These are phyloP conservation scores for Fusarium circinatum DNA, from an alignment of 2,329 filamentous ascomycete genomes.

Conservation along the genomic window DNA sequence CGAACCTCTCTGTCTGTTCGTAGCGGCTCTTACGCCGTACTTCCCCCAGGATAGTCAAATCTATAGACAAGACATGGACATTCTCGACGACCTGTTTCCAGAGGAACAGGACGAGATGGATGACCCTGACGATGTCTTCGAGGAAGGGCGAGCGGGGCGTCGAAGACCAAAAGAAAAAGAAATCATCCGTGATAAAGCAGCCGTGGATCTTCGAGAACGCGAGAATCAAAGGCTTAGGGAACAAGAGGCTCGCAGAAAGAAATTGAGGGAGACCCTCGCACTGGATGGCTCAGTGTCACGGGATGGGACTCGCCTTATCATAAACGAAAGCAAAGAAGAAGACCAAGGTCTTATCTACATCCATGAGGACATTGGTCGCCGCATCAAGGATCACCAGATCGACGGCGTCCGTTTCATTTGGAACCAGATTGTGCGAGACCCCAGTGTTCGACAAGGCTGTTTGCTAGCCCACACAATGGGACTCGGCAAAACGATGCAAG, in stretches of 20 bases:
- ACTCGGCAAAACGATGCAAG: conserved; percentile 91
- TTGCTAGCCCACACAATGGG: conserved; percentile 92
- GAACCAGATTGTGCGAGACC: conserved; percentile 78
- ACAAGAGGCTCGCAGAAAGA: conserved; percentile 63
- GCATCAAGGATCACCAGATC: conserved; percentile 84
- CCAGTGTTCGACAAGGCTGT: conserved; percentile 73
- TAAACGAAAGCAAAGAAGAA: conserved; percentile 74
- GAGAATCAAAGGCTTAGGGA: conserved; percentile 64
- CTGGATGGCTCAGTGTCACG: conserved; percentile 54
- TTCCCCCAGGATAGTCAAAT: conserved; percentile 51
- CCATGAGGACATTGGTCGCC: conserved; percentile 68
- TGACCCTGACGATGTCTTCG: conserved; percentile 17
- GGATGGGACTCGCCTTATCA: conserved; percentile 64
- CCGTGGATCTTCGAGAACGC: conserved; percentile 64
- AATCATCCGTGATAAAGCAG: conserved; percentile 50
- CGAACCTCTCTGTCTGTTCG: conserved; percentile 42
- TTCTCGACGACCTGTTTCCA: conserved; percentile 31
- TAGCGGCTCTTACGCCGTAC: conserved; percentile 36
- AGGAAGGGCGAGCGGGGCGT: conserved; percentile 29
- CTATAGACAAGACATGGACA: conserved; percentile 36
- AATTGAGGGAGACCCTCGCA: conserved; percentile 59
- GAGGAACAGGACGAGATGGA: conserved; percentile 9
- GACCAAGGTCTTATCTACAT: conserved; percentile 72
- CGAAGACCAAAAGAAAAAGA: conserved; percentile 48
- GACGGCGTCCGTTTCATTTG: conserved; percentile 88